Evolutionary conservation across 2,329 filamentous ascomycete species (phyloP), one percentile per base, ranked within the genome.

Genomic region (Tolypocladium tropicale): DNA sequence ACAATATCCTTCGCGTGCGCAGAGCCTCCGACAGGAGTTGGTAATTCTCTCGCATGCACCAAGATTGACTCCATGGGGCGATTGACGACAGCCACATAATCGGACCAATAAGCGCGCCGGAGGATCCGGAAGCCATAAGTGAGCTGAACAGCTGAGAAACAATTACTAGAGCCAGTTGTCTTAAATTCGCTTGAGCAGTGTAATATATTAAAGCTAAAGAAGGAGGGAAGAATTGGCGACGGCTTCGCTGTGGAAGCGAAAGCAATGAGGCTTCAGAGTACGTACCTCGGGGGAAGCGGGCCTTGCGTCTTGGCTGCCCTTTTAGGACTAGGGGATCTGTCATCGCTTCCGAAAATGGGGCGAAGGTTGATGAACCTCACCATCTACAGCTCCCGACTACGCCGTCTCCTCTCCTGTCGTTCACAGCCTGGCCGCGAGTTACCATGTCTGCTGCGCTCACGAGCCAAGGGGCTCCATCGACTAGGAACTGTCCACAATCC

Each of bases 241-340:
- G n/a, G 23, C 6, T 11, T 25, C 16, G 16, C 1, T 48, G 23
- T 14, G 11, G 4, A 30, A 9, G 25, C 12, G 10, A 9, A 49
- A 23, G 23, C 21, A 10, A 11, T 3, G 25, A 18, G n/a, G 41
- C 14, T 12, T 5, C 21, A 14, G 21, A 16, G 51, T 52, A 52
- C 51, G 51, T 52, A 52, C 51, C 33, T 36, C n/a, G 30, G 3
- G 41, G 3, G 14, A 7, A 2, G 43, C 5, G 6, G 16, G 12
- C 14, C 3, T 53, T 70, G 67, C 58, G 60, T 56, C 68, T 67
- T 64, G 66, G 64, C 63, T 72, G 59, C 70, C 63, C 14, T 1
- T 59, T 64, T 39, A 2, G 58, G 68, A 32, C 55, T 72, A 72
- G 70, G 56, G 25, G n/a, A 11, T 23, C 28, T 33, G 32, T 46